Base-by-base conservation (phyloP, 768 basidiomycete species). In the Amanita thiersii region DNA sequence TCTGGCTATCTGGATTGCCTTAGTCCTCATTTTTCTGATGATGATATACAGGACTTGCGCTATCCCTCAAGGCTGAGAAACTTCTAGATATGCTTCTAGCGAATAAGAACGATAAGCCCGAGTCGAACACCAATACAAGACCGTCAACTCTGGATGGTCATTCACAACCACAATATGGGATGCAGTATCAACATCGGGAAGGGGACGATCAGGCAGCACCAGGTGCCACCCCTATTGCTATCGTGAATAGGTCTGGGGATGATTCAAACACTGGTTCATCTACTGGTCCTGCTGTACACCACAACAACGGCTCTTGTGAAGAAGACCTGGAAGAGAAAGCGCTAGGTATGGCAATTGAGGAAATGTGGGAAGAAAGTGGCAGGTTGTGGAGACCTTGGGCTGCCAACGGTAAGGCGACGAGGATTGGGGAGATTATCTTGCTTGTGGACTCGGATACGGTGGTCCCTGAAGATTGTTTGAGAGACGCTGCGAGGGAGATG, bases 401-500 rank as follows among this genome's bases (percentile, higher is more conserved):
- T 2, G 76, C 75, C 50, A 88, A 89, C 38, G 83, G 77, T 0
- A 72, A 73, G 39, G 72, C 77, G 3, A 62, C 82, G 14, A 64
- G 90, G 23, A 68, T 92, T 26, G 86, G 85, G 1, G 83, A 84
- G 61, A 66, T 87, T 48, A 70, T 92, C 42, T 68, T 92, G 29
- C 62, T 90, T 44, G 81, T 91, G 47, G 84, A 92, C 60, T 78
- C 81, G 39, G 83, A 86, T 58, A 80, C 81, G 3, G 58, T 83
- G 39, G 79, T 84, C 3, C 86, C 88, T 3, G 83, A 83, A 63
- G 89, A 90, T 55, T 88, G 86, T 54, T 72, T 91, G 52, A 68
- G 86, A 25, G 87, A 91, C 58, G 90, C 89, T 1, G 87, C 86
- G 14, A 70, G 84, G 39, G 88, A 93, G 64, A 78, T 93, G 66